These are phyloP conservation scores for Penicillium sp. DNA, from an alignment of 2,329 filamentous ascomycete genomes.

Conservation along the genomic window DNA sequence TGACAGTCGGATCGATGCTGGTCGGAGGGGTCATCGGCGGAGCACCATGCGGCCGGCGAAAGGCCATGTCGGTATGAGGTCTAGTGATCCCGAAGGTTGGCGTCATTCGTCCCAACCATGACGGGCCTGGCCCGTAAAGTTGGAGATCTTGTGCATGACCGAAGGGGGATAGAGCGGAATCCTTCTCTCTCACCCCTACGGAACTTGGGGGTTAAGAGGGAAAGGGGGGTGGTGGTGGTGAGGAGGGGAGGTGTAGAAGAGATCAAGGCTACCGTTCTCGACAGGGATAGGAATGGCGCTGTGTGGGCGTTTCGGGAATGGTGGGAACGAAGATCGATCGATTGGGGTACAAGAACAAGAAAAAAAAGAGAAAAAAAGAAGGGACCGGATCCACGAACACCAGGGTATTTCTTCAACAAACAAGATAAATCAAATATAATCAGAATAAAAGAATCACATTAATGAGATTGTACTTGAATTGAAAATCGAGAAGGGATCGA, in stretches of 20 bases:
- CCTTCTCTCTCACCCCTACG: conserved; percentile 35
- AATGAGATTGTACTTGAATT: not conserved
- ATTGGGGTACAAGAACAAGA: conserved; percentile 12
- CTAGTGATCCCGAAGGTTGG: conserved; percentile 65
- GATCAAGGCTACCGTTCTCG: conserved; percentile 28
- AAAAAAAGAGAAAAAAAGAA: not conserved
- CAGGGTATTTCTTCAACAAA: not conserved
- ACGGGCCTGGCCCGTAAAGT: conserved; percentile 65
- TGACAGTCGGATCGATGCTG: conserved; percentile 74
- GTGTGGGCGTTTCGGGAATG: conserved; percentile 32
- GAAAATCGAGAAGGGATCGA: not conserved
- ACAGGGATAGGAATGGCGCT: conserved; percentile 36
- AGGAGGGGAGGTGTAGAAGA: conserved; percentile 8
- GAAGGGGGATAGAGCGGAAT: conserved; percentile 13
- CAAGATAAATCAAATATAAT: not conserved
- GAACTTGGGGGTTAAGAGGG: conserved; percentile 30
- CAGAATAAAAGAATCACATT: not conserved
- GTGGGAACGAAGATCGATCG: conserved; percentile 32
- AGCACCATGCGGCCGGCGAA: conserved; percentile 56
- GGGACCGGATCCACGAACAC: conserved; percentile 19
- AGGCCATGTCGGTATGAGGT: conserved; percentile 58
- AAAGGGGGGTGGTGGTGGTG: conserved; percentile 8
- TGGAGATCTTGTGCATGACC: conserved; percentile 67
- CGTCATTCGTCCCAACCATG: conserved; percentile 69
- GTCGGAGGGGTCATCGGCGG: conserved; percentile 64